phyloP scores from a whole-genome alignment of 345 rosid species.

The Hypericum androsaemum region DNA sequence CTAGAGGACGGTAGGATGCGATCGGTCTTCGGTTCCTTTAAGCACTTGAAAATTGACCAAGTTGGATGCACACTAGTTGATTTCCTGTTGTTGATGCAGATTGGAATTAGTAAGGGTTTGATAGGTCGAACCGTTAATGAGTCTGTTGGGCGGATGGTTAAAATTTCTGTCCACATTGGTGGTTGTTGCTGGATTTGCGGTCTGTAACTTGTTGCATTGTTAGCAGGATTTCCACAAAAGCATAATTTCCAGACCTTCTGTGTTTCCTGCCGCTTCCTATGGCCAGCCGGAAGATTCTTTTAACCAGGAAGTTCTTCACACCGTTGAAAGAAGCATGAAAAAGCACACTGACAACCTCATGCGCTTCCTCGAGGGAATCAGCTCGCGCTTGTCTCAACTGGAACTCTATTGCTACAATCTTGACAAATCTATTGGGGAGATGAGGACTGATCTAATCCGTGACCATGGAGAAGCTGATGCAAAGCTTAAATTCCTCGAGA shows the following conservation, averaged over 20 bases:
- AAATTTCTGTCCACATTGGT: too few species aligned
- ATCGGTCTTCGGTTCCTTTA: too few species aligned
- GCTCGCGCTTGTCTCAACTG: conserved; percentile 87
- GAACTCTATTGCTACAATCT: conserved; percentile 88
- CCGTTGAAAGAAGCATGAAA: conserved; percentile 76
- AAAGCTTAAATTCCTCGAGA: conserved; percentile 82
- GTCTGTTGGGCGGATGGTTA: too few species aligned
- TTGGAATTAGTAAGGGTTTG: too few species aligned
- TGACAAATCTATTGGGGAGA: conserved; percentile 89
- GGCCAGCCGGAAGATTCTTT: conserved; percentile 84
- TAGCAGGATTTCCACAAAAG: conserved; percentile 73
- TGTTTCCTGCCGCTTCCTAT: conserved; percentile 51
- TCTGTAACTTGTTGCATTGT: too few species aligned
- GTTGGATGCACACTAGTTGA: too few species aligned
- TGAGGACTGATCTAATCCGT: conserved; percentile 67
- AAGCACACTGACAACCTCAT: conserved; percentile 61
- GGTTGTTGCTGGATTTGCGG: too few species aligned
- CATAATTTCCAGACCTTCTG: conserved; percentile 55
- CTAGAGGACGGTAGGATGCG: too few species aligned
- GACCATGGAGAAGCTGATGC: conserved; percentile 65
- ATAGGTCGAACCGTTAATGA: too few species aligned
- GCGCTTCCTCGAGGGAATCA: conserved; percentile 95
- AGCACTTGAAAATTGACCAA: too few species aligned
- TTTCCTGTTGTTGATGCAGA: too few species aligned
- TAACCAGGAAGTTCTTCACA: conserved; percentile 42